Percentiles rank a stretch among this genome's conserved stretches.
Conservation (phyloP, 2,329 filamentous ascomycete species). For the Emericellopsis cladophorae region DNA sequence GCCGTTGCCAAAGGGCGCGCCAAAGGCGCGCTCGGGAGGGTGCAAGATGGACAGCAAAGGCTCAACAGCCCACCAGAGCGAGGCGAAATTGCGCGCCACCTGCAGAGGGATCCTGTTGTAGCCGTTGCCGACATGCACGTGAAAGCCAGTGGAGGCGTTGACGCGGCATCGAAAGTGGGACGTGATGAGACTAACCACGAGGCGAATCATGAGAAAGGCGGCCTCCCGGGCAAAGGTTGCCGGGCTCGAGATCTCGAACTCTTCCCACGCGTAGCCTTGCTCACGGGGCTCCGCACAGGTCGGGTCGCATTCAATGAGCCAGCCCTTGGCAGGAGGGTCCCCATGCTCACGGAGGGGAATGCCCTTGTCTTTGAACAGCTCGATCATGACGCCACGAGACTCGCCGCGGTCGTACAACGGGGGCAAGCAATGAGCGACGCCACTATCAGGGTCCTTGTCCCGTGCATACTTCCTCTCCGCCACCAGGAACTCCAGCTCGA, state of each 20-base stretch:
- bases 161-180: conserved; percentile 15
- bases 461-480: neutral
- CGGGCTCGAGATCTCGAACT: conserved; percentile 19
- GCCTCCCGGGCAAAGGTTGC: conserved; percentile 15
- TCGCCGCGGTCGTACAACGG: neutral
- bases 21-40: conserved; percentile 13
- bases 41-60: conserved; percentile 21
- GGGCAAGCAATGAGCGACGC: neutral
- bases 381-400: neutral
- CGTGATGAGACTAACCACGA: conserved; percentile 18
- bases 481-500: conserved; percentile 9
- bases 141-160: conserved; percentile 19
- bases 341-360: neutral
- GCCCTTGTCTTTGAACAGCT: neutral
- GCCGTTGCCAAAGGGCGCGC: neutral
- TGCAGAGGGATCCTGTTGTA: conserved; percentile 13
- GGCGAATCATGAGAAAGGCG: conserved; percentile 13
- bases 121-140: conserved; percentile 24
- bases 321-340: neutral
- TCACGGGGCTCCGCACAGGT: neutral
- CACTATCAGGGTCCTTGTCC: neutral
- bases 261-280: conserved; percentile 8
- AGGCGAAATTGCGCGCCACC: conserved; percentile 14
- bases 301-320: neutral
- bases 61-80: conserved; percentile 21